Evolutionary conservation across 2,329 filamentous ascomycete genomes (phyloP).

Genomic region (Arthroderma sp.): DNA sequence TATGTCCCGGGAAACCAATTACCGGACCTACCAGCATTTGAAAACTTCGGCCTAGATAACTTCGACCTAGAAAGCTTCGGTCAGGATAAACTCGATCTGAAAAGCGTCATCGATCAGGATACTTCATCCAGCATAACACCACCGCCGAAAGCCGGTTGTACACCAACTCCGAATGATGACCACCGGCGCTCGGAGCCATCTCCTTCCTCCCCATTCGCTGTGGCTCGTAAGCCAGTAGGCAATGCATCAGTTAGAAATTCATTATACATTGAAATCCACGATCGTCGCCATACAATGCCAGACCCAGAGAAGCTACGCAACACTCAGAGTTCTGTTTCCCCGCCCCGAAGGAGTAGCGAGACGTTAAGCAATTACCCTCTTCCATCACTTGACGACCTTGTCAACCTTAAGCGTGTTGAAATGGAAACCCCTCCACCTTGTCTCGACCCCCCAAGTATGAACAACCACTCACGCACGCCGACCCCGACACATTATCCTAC

Average conservation of each 20-base stretch:
- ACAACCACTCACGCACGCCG: not conserved
- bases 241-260: constrained; percentile 4
- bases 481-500: not conserved
- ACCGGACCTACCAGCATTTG: constrained; percentile 36
- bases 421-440: not conserved
- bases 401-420: not conserved
- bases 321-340: not conserved
- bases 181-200: constrained; percentile 7
- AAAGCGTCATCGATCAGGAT: not conserved
- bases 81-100: constrained; percentile 1
- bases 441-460: not conserved
- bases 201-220: constrained; percentile 19
- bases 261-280: constrained; percentile 7
- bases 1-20: constrained; percentile 34
- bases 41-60: constrained; percentile 27
- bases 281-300: constrained; percentile 1
- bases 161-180: constrained; percentile 14
- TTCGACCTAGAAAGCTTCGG: not conserved
- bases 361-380: not conserved
- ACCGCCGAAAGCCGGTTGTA: constrained; percentile 26
- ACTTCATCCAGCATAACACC: constrained; percentile 13
- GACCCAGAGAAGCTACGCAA: constrained; percentile 2
- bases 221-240: constrained; percentile 26
- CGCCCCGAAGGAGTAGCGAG: not conserved
- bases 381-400: not conserved